phyloP scores from a whole-genome alignment of 129 eudicot species.

The sunflower (Helianthus annuus) region DNA sequence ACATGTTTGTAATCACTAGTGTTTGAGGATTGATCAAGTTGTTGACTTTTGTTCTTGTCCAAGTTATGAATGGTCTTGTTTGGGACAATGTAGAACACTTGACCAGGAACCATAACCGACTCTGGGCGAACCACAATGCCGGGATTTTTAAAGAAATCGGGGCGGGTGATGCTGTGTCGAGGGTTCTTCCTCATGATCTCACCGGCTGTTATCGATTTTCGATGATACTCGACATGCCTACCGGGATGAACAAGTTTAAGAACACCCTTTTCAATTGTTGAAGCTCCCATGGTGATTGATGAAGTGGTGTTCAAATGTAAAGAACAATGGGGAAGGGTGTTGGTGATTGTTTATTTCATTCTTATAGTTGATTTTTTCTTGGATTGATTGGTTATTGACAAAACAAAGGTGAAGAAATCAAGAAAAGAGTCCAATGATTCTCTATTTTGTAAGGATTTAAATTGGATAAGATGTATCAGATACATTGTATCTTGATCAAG shows the following conservation, averaged over 20 bases:
- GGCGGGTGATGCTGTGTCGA: conserved; percentile 59
- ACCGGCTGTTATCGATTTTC: conserved; percentile 43
- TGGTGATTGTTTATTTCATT: conserved; percentile 1
- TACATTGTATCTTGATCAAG: too few species aligned
- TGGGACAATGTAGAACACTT: conserved; percentile 64
- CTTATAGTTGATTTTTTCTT: conserved; percentile 26
- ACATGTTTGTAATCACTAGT: too few species aligned
- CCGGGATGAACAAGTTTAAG: conserved; percentile 69
- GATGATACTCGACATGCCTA: conserved; percentile 46
- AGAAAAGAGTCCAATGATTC: conserved; percentile 24
- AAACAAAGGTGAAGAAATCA: not conserved
- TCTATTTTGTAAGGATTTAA: conserved; percentile 31
- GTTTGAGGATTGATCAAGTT: not conserved
- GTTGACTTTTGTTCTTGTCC: conserved; percentile 37
- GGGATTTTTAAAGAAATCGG: conserved; percentile 56
- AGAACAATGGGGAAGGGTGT: too few species aligned
- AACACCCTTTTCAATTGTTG: conserved; percentile 43
- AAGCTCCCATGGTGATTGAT: conserved; percentile 37
- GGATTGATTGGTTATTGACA: conserved; percentile 6
- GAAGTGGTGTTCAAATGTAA: not conserved
- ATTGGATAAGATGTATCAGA: too few species aligned
- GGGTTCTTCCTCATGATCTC: conserved; percentile 70
- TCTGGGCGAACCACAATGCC: conserved; percentile 57
- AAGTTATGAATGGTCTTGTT: conserved; percentile 40
- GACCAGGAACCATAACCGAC: conserved; percentile 56